phyloP scores from a whole-genome alignment of 1,284 basidiomycete species.

The Leucoagaricus sp. region DNA sequence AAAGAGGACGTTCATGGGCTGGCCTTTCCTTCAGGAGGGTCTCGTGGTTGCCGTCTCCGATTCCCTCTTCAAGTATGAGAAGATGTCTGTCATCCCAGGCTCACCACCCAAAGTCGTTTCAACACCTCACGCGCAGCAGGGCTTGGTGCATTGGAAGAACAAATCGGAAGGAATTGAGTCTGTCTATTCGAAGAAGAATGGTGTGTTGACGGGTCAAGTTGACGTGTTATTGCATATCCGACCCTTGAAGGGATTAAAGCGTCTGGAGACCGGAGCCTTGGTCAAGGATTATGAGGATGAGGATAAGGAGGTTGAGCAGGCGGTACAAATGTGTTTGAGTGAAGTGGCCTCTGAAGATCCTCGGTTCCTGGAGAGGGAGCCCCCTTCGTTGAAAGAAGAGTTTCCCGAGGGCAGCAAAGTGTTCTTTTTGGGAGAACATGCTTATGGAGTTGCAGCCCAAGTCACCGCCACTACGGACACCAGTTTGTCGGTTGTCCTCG shows the following conservation, averaged over 20 bases:
- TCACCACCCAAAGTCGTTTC: constrained; percentile 59
- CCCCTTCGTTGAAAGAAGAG: constrained; percentile 84
- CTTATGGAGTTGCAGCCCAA: constrained; percentile 94
- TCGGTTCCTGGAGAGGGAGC: constrained; percentile 80
- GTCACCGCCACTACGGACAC: constrained; percentile 73
- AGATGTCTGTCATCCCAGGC: constrained; percentile 57
- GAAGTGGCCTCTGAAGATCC: constrained; percentile 87
- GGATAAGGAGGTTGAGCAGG: constrained; percentile 84
- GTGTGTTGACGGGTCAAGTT: constrained; percentile 83
- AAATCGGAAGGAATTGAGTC: constrained; percentile 83
- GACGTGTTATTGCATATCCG: constrained; percentile 83
- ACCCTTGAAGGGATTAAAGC: constrained; percentile 89
- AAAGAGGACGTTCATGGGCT: constrained; percentile 79
- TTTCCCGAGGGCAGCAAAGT: constrained; percentile 90
- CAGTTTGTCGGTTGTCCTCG: constrained; percentile 77
- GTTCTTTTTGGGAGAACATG: constrained; percentile 93
- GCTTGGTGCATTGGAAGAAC: constrained; percentile 70
- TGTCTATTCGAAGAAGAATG: constrained; percentile 87
- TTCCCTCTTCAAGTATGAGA: constrained; percentile 86
- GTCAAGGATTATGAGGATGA: constrained; percentile 91
- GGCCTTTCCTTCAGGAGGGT: constrained; percentile 96
- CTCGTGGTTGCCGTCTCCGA: constrained; percentile 88
- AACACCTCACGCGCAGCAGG: constrained; percentile 72
- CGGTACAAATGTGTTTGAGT: constrained; percentile 81
- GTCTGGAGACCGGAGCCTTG: constrained; percentile 86